Conservation (phyloP, 2,329 filamentous ascomycete genomes). For the Exophiala dermatitidis region DNA sequence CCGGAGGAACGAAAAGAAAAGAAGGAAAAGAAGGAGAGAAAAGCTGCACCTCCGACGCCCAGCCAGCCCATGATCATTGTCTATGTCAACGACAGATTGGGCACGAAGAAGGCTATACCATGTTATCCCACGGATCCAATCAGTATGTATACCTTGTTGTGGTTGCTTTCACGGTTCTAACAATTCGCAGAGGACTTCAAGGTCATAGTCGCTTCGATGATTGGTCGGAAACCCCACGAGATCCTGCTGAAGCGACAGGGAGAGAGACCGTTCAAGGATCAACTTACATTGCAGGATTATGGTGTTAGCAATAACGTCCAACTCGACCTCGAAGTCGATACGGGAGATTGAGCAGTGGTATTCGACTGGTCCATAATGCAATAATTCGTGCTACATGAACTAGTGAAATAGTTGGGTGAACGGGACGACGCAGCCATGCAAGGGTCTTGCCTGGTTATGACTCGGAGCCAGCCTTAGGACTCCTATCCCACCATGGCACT, state of each 20-base stretch:
- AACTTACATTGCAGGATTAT: slow-evolving; percentile 81
- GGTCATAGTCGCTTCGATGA: slow-evolving; percentile 79
- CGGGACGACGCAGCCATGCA: too few relatives aligned
- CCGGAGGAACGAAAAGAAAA: slow-evolving; percentile 19
- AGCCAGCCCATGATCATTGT: slow-evolving; percentile 87
- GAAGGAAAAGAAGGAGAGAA: slow-evolving; percentile 29
- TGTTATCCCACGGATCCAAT: slow-evolving; percentile 80
- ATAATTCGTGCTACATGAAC: too few relatives aligned
- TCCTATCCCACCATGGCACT: too few relatives aligned
- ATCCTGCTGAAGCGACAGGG: slow-evolving; percentile 89
- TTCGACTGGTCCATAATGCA: too few relatives aligned
- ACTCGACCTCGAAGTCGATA: slow-evolving; percentile 46
- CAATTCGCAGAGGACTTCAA: slow-evolving; percentile 62
- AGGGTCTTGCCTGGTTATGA: too few relatives aligned
- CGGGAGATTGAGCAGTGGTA: slow-evolving; percentile 35
- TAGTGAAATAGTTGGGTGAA: too few relatives aligned
- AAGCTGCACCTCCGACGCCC: slow-evolving; percentile 32
- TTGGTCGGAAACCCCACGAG: slow-evolving; percentile 82
- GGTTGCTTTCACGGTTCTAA: slow-evolving; percentile 5
- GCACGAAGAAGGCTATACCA: slow-evolving; percentile 90
- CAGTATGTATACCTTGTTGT: slow-evolving; percentile 35
- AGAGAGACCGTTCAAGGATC: slow-evolving; percentile 88
- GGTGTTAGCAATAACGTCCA: slow-evolving; percentile 83
- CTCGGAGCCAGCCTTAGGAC: too few relatives aligned
- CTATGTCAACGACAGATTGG: slow-evolving; percentile 87